Base-by-base conservation (phyloP, 257 asterid genomes). In the Fraxinus excelsior region DNA sequence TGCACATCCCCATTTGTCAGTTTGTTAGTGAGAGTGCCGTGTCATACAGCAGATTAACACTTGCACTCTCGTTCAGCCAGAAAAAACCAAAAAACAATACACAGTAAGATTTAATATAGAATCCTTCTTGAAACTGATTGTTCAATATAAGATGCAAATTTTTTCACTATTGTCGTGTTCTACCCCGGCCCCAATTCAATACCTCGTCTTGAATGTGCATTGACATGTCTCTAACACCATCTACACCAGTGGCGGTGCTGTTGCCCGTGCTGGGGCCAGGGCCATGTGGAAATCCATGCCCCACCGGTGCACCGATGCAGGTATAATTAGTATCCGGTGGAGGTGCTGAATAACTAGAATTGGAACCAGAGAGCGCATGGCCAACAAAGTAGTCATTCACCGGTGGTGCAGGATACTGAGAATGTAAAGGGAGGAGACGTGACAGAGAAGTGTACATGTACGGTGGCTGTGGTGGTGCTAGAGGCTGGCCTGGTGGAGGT, bases 261-360 rank as follows among this genome's bases (percentile, higher is more conserved):
- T 79, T 58, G 51, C 80, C 42, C 19, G 75, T 5, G 28, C 79
- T 69, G 49, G 80, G 66, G 51, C 80, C 77, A 3, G 73, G 64
- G 16, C 74, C 62, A 44, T 26, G 70, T 19, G 70, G 71, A 37
- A 79, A 77, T 29, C 89, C 91, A 13, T 75, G 88, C 31, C 89
- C 90, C 70, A 91, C 88, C 67, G 98, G 97, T 2, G 94, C 97
- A 4, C 98, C 98, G 19, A 94, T 78, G 89, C 97, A 91, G 32
- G 98, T 89, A 86, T 94, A 90, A 66, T 80, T 90, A 10, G 67
- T 77, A 23, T 85, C 87, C 4, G 71, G 29, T 1, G 86, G 35
- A 1, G 74, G 14, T 29, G 79, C 21, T 46, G 76, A 74, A 35
- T 82, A 81, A 77, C 74, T 78, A 0, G 87, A 38, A 68, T 49